These are phyloP conservation scores for Ophiostoma perfectum DNA, from an alignment of 2,329 filamentous ascomycete genomes.

Conservation along the genomic window DNA sequence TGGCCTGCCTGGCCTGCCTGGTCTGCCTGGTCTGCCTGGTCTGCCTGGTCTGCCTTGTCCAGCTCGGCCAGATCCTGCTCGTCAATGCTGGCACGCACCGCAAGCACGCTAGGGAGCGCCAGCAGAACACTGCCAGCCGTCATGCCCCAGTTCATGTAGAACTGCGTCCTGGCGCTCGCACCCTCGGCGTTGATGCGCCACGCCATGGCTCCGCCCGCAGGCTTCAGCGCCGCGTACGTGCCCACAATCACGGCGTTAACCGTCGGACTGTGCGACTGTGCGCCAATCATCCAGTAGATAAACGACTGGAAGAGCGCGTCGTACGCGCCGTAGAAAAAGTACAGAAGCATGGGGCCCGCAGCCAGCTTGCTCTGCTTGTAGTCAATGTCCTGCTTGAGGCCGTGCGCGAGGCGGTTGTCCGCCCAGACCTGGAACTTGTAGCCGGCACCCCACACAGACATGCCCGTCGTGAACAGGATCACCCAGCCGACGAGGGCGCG, in stretches of 20 bases:
- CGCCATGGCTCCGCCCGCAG: constrained; percentile 29
- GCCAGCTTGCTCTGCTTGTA: constrained; percentile 22
- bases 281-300: constrained; percentile 55
- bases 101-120: constrained; percentile 40
- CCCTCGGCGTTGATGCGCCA: constrained; percentile 42
- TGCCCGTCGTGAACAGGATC: constrained; percentile 44
- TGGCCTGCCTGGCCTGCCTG: constrained; percentile 9
- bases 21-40: constrained; percentile 2
- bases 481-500: constrained; percentile 44
- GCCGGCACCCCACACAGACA: constrained; percentile 56
- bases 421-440: constrained; percentile 60
- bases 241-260: constrained; percentile 42
- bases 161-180: constrained; percentile 39
- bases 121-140: constrained; percentile 41
- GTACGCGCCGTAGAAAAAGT: constrained; percentile 65
- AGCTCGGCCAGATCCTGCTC: constrained; percentile 29
- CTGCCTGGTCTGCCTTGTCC: constrained; percentile 15
- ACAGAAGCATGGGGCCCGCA: constrained; percentile 52
- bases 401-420: constrained; percentile 33
- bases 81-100: constrained; percentile 33
- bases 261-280: constrained; percentile 39
- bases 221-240: constrained; percentile 43
- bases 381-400: constrained; percentile 39
- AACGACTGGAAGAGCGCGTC: constrained; percentile 63
- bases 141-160: constrained; percentile 44